These are phyloP conservation scores for Oemleria cerasiformis DNA, from an alignment of 306 rosid genomes.

Conservation along the genomic window DNA sequence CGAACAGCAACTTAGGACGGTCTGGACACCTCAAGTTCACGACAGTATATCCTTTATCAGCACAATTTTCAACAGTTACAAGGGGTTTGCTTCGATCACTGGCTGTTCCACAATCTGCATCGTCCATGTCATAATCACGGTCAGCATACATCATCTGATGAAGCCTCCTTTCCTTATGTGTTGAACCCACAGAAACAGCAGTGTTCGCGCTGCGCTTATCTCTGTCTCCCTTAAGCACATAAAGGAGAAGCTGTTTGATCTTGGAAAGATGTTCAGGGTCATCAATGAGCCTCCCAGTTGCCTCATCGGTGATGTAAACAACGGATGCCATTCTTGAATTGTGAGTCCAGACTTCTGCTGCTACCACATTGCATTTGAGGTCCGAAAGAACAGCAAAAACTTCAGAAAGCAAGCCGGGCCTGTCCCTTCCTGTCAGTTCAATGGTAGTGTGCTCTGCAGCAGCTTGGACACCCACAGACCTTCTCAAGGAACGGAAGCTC, in stretches of 20 bases:
- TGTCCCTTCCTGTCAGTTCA: constrained; percentile 86
- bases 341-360: constrained; percentile 99
- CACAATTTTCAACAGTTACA: constrained; percentile 69
- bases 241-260: constrained; percentile 71
- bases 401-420: constrained; percentile 96
- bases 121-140: constrained; percentile 71
- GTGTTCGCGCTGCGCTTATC: constrained; percentile 85
- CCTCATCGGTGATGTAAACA: constrained; percentile 72
- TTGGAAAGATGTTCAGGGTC: constrained; percentile 57
- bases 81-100: constrained; percentile 54
- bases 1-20: constrained; percentile 82
- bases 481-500: constrained; percentile 77
- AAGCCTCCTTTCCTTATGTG: constrained; percentile 95
- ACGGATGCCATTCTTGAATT: constrained; percentile 97
- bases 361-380: constrained; percentile 93
- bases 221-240: constrained; percentile 75
- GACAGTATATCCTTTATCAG: constrained; percentile 85
- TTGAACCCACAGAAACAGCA: constrained; percentile 83
- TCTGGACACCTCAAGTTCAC: constrained; percentile 91
- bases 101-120: constrained; percentile 41
- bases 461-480: constrained; percentile 92
- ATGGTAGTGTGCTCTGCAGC: constrained; percentile 71
- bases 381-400: constrained; percentile 91
- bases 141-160: constrained; percentile 99
- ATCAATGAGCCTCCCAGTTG: constrained; percentile 54